phyloP scores from a whole-genome alignment of 805 yeast species.

The Cyberlindnera amylophila region DNA sequence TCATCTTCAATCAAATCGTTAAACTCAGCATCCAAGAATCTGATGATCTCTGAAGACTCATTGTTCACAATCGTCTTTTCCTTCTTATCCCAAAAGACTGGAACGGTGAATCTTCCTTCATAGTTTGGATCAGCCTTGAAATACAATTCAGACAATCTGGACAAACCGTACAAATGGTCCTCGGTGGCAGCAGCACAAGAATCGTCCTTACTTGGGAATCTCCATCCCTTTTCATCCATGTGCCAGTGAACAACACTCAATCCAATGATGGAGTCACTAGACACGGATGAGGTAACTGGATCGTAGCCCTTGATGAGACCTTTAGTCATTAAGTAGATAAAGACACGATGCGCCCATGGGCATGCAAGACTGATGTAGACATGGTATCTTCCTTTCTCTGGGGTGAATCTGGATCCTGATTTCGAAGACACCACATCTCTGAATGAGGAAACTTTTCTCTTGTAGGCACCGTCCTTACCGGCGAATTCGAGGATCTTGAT shows the following conservation, averaged over 20 bases:
- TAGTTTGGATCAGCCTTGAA: conserved; percentile 72
- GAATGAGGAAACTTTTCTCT: conserved; percentile 53
- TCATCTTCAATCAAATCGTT: conserved; percentile 48
- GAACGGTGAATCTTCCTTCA: conserved; percentile 84
- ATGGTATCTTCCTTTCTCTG: conserved; percentile 82
- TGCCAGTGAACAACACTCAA: conserved; percentile 88
- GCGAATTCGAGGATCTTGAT: conserved; percentile 48
- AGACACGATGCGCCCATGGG: conserved; percentile 92
- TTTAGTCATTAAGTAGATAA: conserved; percentile 69
- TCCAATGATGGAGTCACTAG: conserved; percentile 45
- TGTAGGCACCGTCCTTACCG: conserved; percentile 49
- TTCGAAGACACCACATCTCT: conserved; percentile 57
- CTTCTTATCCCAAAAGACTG: conserved; percentile 89
- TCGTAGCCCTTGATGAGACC: conserved; percentile 53
- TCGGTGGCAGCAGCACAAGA: conserved; percentile 42
- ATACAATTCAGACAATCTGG: conserved; percentile 67
- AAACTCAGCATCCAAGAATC: conserved; percentile 78
- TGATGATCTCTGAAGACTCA: conserved; percentile 84
- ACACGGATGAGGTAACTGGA: conserved; percentile 27
- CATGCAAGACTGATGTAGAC: conserved; percentile 85
- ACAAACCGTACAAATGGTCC: conserved; percentile 57
- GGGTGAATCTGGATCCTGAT: conserved; percentile 59
- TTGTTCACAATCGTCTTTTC: conserved; percentile 81
- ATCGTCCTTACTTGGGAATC: conserved; percentile 51
- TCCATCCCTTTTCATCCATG: conserved; percentile 88